Base-by-base conservation (phyloP, 139 green algal genomes). In the Prasinococcaceae sp. region DNA sequence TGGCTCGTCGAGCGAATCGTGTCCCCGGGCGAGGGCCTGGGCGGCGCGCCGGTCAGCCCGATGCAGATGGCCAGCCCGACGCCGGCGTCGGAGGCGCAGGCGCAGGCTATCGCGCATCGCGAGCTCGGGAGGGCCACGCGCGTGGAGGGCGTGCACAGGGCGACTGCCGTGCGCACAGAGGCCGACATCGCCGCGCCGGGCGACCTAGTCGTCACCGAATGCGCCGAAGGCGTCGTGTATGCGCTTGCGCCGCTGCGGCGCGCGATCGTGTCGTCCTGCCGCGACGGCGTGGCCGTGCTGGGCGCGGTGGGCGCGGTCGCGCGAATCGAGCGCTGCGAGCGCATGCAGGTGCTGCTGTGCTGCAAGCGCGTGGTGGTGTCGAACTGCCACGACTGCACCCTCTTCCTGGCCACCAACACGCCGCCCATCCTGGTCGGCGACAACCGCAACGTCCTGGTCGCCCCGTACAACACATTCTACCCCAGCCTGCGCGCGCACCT, bases 401-500 rank as follows among this genome's bases (percentile, higher is more conserved):
- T 70, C 55, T 70, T 59, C 49, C 55, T 70, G 25, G 61, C 55
- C 19, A 49, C 25, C 28, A 66, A 66, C 30, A 47, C 24, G 23
- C 19, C 32, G 20, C 61, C 61, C 4, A 17, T 70, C 16, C 9
- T 70, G 35, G 16, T 63, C 17, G 61, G 61, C 1, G 55, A 70
- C 48, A 70, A 70, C 54, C 55, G 66, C 54, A 60, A 60, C 1
- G 20, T 70, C 0, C 59, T 63, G 59, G 41, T 63, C 14, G 61
- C 61, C 1, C 61, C 61, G 14, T 70, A 66, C 48, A 70, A 70
- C 48, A 70, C 61, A 4, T 70, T 61, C 54, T 70, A 70, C 39
- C 37, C 55, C 6, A 30, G 27, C 2, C 61, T 70, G 22, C 54
- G 58, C 28, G 26, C 35, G 17, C 61, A 69, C 29, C 44, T 69